Base-by-base conservation (phyloP, 1,139 yeast genomes). In the Magnusiomyces fungicola region DNA sequence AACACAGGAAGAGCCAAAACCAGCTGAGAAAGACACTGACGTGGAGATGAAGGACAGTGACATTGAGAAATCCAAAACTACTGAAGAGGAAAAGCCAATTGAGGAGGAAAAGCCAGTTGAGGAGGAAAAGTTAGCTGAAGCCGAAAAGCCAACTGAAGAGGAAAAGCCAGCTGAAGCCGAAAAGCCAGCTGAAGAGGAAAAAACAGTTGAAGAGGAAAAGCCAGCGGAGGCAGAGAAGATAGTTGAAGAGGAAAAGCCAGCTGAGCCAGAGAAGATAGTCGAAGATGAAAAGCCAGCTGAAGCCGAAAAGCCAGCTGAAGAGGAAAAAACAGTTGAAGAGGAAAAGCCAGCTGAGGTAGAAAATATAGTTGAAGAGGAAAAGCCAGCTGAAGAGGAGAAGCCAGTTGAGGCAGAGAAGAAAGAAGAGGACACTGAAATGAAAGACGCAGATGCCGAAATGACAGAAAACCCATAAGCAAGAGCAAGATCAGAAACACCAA, bases 21-120 rank as follows among this genome's bases (percentile, higher is more conserved):
- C 7, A 25, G 32, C 53, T 30, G 46, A 53, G 1, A 47, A 49
- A 23, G 43, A 45, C 27, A 45, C 40, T 38, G 45, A 43, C 21
- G 30, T 46, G 10, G 50, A 42, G 39, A 45, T 14, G 2, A 22
- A 44, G 16, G 43, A 43, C 18, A 23, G 10, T 18, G 36, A 24
- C 10, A 21, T 22, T 19, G 46, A 43, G n/a, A 30, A 18, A 33
- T n/a, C 46, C 19, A 14, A 12, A 44, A 36, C 54, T 36, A 43
- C 53, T 3, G 46, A 46, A 21, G 48, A 43, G 30, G 48, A 44
- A 38, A 47, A 46, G 30, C 24, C 41, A 9, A 12, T 27, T 27
- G 52, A 47, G 22, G 45, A 49, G 23, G 46, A 48, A 22, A 43
- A 23, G 22, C 39, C 30, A 44, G 40, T 34, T 36, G 46, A 18